Conservation (phyloP, 805 yeast species). For the Suhomyces emberorum region DNA sequence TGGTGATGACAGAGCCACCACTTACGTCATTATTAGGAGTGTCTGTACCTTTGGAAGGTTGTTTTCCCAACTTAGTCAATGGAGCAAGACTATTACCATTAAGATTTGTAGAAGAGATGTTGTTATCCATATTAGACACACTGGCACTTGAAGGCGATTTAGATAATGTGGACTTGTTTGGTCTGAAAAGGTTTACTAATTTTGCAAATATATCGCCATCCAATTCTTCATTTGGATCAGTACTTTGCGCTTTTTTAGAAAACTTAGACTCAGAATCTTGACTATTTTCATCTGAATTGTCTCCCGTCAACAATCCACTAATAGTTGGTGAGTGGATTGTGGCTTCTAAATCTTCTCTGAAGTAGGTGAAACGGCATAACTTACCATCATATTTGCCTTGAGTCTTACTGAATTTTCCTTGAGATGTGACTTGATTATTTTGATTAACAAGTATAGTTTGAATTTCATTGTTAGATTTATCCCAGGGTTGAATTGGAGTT, state of each 20-base stretch:
- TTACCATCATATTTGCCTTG: constrained; percentile 10
- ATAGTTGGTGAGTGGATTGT: constrained; percentile 88
- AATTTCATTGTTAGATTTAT: constrained; percentile 28
- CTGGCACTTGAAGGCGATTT: constrained; percentile 10
- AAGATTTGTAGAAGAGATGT: not conserved
- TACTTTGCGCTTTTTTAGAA: not conserved
- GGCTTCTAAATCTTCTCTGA: constrained; percentile 84
- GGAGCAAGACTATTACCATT: constrained; percentile 2
- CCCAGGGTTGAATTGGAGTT: constrained; percentile 74
- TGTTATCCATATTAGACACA: constrained; percentile 2
- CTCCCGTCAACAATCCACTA: constrained; percentile 56
- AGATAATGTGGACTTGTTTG: constrained; percentile 15
- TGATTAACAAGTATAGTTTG: constrained; percentile 27
- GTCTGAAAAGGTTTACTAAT: constrained; percentile 25
- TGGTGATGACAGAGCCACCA: constrained; percentile 11
- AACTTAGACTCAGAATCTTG: not conserved
- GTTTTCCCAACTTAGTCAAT: constrained; percentile 4
- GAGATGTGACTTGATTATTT: not conserved
- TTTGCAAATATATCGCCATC: constrained; percentile 7
- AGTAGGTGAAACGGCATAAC: constrained; percentile 77
- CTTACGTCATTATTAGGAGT: constrained; percentile 10
- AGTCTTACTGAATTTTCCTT: constrained; percentile 1
- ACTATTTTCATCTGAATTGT: not conserved
- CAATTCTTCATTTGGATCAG: constrained; percentile 1
- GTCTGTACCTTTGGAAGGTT: constrained; percentile 1